Percentiles rank a stretch among this genome's conserved stretches.
Evolutionary conservation across 495 filamentous ascomycete genomes (phyloP).

Genomic region (Viridothelium virens): DNA sequence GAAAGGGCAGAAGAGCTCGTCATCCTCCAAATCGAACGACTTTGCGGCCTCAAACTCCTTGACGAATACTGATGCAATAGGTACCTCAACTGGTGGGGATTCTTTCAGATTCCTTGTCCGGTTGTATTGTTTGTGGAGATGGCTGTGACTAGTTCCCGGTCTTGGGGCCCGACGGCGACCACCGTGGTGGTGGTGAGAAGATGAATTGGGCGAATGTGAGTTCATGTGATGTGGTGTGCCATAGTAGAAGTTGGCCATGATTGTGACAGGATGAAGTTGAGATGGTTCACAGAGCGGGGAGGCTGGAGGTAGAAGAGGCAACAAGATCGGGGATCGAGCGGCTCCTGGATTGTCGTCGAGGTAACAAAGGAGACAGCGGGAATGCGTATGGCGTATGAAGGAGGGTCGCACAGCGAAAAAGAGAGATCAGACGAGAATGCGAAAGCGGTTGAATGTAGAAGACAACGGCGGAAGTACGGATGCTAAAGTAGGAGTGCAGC

Average conservation of each 20-base stretch:
- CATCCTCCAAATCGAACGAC: constrained; percentile 95
- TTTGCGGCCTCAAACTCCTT: constrained; percentile 86
- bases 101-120: constrained; percentile 64
- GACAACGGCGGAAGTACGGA: neutral
- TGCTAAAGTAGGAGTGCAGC: neutral
- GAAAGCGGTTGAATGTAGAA: constrained; percentile 5
- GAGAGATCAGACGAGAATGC: neutral
- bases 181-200: constrained; percentile 71
- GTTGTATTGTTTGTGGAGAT: constrained; percentile 69
- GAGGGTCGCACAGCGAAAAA: neutral
- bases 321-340: neutral
- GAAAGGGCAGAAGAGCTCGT: constrained; percentile 87
- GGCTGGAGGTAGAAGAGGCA: neutral
- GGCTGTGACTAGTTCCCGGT: constrained; percentile 8
- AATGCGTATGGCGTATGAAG: neutral
- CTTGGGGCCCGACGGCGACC: constrained; percentile 83
- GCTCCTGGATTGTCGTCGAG: neutral
- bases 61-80: constrained; percentile 63
- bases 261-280: constrained; percentile 25
- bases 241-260: constrained; percentile 71
- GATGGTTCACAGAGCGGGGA: constrained; percentile 15
- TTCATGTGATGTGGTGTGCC: constrained; percentile 31
- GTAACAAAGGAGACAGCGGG: constrained; percentile 1
- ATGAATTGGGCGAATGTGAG: constrained; percentile 41
- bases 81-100: constrained; percentile 77